phyloP scores from a whole-genome alignment of 495 filamentous ascomycete genomes.

The Margaritispora aquatica region DNA sequence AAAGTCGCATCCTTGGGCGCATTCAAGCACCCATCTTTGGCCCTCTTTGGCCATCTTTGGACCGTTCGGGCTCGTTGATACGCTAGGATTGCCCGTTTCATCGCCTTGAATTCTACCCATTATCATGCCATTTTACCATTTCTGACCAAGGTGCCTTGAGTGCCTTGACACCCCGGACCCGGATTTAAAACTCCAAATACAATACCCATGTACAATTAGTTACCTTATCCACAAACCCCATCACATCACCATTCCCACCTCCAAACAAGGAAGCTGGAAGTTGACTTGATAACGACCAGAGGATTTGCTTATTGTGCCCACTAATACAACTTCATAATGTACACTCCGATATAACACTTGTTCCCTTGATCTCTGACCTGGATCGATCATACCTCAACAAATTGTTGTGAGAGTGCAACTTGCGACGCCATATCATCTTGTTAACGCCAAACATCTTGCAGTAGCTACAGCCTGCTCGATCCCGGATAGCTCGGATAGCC shows the following conservation, averaged over 20 bases:
- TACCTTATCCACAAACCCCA: too few species aligned
- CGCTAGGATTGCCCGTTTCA: constrained; percentile 9
- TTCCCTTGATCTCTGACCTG: too few species aligned
- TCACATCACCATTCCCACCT: too few species aligned
- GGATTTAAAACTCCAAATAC: too few species aligned
- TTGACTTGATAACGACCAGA: not conserved
- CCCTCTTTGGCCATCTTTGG: too few species aligned
- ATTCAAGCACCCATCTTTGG: not conserved
- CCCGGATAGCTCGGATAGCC: not conserved
- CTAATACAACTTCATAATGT: not conserved
- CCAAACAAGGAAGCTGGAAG: not conserved
- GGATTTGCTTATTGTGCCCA: not conserved
- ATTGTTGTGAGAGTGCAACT: too few species aligned
- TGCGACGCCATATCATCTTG: not conserved
- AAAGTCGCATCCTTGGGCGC: not conserved
- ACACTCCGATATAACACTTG: not conserved
- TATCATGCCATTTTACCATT: too few species aligned
- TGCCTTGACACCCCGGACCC: too few species aligned
- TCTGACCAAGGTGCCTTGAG: too few species aligned
- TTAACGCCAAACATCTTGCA: not conserved
- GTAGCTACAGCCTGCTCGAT: not conserved
- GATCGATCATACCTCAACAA: too few species aligned
- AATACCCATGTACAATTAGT: not conserved
- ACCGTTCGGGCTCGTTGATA: not conserved
- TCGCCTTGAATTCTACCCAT: not conserved